phyloP scores from a whole-genome alignment of 768 basidiomycete species.

The Lepiota venenata region DNA sequence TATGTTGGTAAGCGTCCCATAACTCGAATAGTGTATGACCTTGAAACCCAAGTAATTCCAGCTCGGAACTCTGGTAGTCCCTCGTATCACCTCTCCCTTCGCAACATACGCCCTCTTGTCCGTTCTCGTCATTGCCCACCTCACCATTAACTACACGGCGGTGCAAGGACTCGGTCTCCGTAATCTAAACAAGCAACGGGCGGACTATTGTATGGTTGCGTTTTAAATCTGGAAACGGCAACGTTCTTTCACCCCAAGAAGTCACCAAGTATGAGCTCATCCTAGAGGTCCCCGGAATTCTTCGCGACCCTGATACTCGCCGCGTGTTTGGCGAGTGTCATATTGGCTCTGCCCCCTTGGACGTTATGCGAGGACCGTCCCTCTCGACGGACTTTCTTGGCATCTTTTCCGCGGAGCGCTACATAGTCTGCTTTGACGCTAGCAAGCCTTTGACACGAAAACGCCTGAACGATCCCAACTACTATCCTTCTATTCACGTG shows the following conservation, averaged over 20 bases:
- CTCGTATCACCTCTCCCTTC: slow-evolving; percentile 43
- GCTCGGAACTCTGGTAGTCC: slow-evolving; percentile 60
- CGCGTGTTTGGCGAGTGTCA: slow-evolving; percentile 39
- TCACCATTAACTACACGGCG: slow-evolving; percentile 56
- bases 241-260: slow-evolving; percentile 5
- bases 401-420: slow-evolving; percentile 41
- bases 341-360: slow-evolving; percentile 46
- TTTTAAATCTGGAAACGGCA: slow-evolving; percentile 20
- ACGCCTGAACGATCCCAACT: slow-evolving; percentile 3
- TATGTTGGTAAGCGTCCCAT: slow-evolving; percentile 48
- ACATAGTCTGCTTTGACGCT: slow-evolving; percentile 50
- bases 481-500: slow-evolving; percentile 33
- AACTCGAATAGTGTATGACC: not conserved
- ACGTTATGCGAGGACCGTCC: slow-evolving; percentile 22
- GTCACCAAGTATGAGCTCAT: slow-evolving; percentile 9
- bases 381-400: slow-evolving; percentile 28
- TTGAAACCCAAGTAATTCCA: slow-evolving; percentile 20
- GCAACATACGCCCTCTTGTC: slow-evolving; percentile 51
- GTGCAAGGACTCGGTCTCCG: slow-evolving; percentile 56
- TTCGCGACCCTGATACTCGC: slow-evolving; percentile 35
- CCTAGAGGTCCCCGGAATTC: slow-evolving; percentile 32
- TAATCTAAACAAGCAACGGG: slow-evolving; percentile 58
- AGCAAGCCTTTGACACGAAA: slow-evolving; percentile 6
- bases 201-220: slow-evolving; percentile 48
- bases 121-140: slow-evolving; percentile 49